Conservation (phyloP, 2,329 filamentous ascomycete genomes). For the Beauveria sp. region DNA sequence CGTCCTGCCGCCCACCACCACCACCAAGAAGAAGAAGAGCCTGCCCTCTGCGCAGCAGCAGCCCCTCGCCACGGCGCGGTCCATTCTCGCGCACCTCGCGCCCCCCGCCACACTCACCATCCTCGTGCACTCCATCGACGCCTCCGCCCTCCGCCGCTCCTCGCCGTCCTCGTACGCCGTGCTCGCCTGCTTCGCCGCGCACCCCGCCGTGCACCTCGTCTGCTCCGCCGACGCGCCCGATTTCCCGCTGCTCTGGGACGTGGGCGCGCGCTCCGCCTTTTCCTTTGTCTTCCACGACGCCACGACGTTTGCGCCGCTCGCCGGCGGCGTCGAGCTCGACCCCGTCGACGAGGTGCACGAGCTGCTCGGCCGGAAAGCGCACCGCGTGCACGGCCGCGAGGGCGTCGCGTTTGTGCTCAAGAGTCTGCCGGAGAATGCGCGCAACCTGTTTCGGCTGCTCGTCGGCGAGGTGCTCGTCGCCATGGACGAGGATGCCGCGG, state of each 20-base stretch:
- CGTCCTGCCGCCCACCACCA: slow-evolving; percentile 44
- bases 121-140: slow-evolving; percentile 82
- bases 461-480: slow-evolving; percentile 75
- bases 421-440: slow-evolving; percentile 85
- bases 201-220: slow-evolving; percentile 63
- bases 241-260: slow-evolving; percentile 85
- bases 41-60: neutral
- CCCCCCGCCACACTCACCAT: slow-evolving; percentile 47
- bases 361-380: slow-evolving; percentile 71
- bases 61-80: slow-evolving; percentile 4
- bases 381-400: slow-evolving; percentile 78
- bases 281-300: slow-evolving; percentile 89
- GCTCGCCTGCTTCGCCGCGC: slow-evolving; percentile 67
- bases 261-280: slow-evolving; percentile 71
- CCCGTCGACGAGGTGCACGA: slow-evolving; percentile 86
- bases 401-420: slow-evolving; percentile 87
- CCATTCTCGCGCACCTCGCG: slow-evolving; percentile 27
- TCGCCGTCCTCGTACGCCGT: slow-evolving; percentile 46
- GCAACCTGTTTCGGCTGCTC: slow-evolving; percentile 76
- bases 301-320: slow-evolving; percentile 76
- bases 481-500: slow-evolving; percentile 51
- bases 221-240: slow-evolving; percentile 83
- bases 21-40: neutral
- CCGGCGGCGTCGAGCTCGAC: slow-evolving; percentile 56
- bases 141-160: slow-evolving; percentile 61